Base-by-base conservation (phyloP, 2,329 filamentous ascomycete genomes). In the Sphaerulina vaccinii region DNA sequence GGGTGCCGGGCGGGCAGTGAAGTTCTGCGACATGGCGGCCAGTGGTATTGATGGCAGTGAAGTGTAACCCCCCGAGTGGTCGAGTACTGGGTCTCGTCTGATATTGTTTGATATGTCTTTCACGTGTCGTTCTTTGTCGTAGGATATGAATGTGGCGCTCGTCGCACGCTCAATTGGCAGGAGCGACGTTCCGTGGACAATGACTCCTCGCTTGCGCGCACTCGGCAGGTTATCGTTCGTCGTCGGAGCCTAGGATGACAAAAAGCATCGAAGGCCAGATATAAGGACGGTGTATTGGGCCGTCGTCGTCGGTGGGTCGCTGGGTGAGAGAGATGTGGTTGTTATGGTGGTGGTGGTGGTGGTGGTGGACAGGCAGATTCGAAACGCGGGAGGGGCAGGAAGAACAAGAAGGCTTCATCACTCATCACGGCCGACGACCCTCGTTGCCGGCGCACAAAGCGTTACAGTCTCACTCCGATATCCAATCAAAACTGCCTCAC, bases 1-100 rank as follows among this genome's bases (percentile, higher is more conserved):
- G 66, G 88, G 86, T 63, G 82, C 87, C 68, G 87, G 84, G 57
- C 89, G 86, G 67, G 85, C 86, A 71, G 80, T 84, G 72, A 80
- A 84, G 79, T 84, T 90, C 69, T 77, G 80, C 70, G 88, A 83
- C 87, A 90, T 90, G 51, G 24, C 46, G 40, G 40, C 13, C 35
- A 37, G 35, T 37, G 18, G 15, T 37, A 15, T 16, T 37, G 6
- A 15, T 37, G 18, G 35, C 35, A 37, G 44, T 13, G 35, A 32
- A 13, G 27, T 32, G 27, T 32, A 11, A 13, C 5, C 2, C 10
- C 3, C 4, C 27, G 27, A 32, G 3, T 4, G 5, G 6, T 32
- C 2, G 27, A 11, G n/a, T 32, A 32, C 27, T 13, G n/a, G 9
- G 27, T n/a, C 10, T 13, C 9, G 27, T 10, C n/a, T 32, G 27